Base-by-base conservation (phyloP, 2,329 filamentous ascomycete genomes). In the Scolecobasidium constrictum region DNA sequence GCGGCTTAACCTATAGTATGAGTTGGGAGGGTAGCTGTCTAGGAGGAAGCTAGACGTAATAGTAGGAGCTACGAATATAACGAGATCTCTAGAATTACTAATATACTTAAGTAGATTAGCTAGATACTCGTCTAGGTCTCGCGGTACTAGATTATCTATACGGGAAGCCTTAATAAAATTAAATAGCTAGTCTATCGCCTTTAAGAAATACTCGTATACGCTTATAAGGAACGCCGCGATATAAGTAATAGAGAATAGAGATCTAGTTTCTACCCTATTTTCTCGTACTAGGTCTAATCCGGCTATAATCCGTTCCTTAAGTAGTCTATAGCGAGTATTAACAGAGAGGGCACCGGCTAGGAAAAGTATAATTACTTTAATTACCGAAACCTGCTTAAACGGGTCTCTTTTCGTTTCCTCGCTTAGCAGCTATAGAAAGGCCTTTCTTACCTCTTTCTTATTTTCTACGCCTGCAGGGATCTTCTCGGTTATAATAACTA, bases 401-500 rank as follows among this genome's bases (percentile, higher is more conserved):
- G 45, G 18, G 22, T 52, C 43, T 38, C 42, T 44, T 42, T 20
- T 49, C 15, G 47, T 56, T 50, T 54, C 50, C 40, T 54, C 46
- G 40, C 45, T 49, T 20, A 55, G 47, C 21, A 54, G 42, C 35
- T 22, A 46, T 15, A 55, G 46, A 46, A 56, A 55, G 48, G 36
- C 47, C 38, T 50, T 47, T 47, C 40, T 47, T 44, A 49, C 43
- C 40, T 53, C 42, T 35, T 51, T 40, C 35, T 51, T 37, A 44
- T 38, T 46, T 44, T 50, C 39, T 12, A 36, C 43, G 40, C 43
- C 44, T 41, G 44, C 36, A 44, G 42, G 39, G 18, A 48, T 50
- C 22, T 45, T 48, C n/a, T 56, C 44, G 23, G 44, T 52, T 16
- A 57, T 45, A 31, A 57, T 53, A 35, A 57, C 39, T 36, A 56